Evolutionary conservation across 441 rosid genomes (phyloP).

Genomic region (Breynia disticha): DNA sequence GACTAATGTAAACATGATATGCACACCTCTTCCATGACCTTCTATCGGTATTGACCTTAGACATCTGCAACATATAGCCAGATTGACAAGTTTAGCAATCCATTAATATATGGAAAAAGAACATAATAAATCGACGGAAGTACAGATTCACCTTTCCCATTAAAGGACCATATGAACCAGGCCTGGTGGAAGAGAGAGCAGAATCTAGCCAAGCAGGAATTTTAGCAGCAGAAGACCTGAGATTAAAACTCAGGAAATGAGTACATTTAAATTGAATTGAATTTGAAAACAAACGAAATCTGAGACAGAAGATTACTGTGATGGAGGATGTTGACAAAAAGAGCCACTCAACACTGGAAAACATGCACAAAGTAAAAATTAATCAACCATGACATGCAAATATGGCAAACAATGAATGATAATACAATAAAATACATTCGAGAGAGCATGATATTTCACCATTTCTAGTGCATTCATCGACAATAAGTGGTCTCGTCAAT

Average conservation of each 20-base stretch:
- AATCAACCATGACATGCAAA: slow-evolving; percentile 3
- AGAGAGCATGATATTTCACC: slow-evolving; percentile 23
- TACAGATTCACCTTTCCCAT: slow-evolving; percentile 32
- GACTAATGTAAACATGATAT: slow-evolving; percentile 57
- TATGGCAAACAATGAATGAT: not conserved
- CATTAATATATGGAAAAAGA: not conserved
- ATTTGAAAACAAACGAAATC: not conserved
- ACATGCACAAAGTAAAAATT: slow-evolving; percentile 32
- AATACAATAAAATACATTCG: not conserved
- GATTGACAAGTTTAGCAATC: not conserved
- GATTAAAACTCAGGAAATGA: slow-evolving; percentile 12
- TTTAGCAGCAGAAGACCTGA: slow-evolving; percentile 41
- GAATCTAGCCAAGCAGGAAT: slow-evolving; percentile 54
- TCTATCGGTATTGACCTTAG: slow-evolving; percentile 17
- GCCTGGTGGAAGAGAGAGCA: slow-evolving; percentile 25
- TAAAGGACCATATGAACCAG: slow-evolving; percentile 22
- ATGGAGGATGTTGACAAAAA: slow-evolving; percentile 21
- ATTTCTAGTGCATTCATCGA: slow-evolving; percentile 22
- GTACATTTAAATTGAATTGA: slow-evolving; percentile 1
- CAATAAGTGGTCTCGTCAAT: slow-evolving; percentile 17
- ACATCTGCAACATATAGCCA: slow-evolving; percentile 21
- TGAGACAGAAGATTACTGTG: slow-evolving; percentile 32
- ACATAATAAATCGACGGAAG: not conserved
- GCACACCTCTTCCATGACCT: slow-evolving; percentile 46
- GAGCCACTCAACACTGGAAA: slow-evolving; percentile 26